Evolutionary conservation across 768 basidiomycete genomes (phyloP), one percentile per base, ranked within the genome.

Genomic region (Coprinellus aureogranulatus): DNA sequence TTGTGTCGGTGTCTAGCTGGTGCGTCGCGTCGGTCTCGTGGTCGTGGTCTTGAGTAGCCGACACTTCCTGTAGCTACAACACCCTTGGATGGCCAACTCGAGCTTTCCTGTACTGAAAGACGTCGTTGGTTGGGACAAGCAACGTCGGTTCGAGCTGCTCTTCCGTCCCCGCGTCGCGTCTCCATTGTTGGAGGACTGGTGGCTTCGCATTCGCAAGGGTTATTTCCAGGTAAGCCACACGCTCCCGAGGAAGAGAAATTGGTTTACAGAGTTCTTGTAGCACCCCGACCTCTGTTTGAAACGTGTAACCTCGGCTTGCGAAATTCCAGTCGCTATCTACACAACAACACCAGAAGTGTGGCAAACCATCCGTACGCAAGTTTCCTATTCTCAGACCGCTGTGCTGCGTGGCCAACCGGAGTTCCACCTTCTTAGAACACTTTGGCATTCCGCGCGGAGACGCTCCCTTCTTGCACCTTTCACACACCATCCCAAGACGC

Each of bases 131-230:
- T 52, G 50, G 50, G 50, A 52, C 23, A 37, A 52, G 22, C 28
- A 26, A 30, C 31, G 50, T 18, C 50, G 50, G 2, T 52, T 37
- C 22, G 31, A 52, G 34, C 8, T 52, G 14, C 20, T 52, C 31
- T 52, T 37, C 23, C 50, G 34, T 6, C 50, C 50, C n/a, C 16
- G 14, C 10, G 30, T 37, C 16, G 27, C 25, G 8, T 52, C 50
- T n/a, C 50, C 50, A 8, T 34, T 8, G 27, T n/a, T 34, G 12
- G 50, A 52, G 34, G 31, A 52, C 22, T 52, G 50, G 50, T 52
- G 50, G 50, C 12, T 52, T n/a, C 50, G 50, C 14, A 12, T 52
- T 37, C 50, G 50, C 34, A 25, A 52, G 30, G 50, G 50, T 25
- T 37, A 52, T 22, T 8, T 18, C 2, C 31, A 52, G 25, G 50